Conservation (phyloP, 2,329 filamentous ascomycete genomes). For the Mycosphaerella sp. region DNA sequence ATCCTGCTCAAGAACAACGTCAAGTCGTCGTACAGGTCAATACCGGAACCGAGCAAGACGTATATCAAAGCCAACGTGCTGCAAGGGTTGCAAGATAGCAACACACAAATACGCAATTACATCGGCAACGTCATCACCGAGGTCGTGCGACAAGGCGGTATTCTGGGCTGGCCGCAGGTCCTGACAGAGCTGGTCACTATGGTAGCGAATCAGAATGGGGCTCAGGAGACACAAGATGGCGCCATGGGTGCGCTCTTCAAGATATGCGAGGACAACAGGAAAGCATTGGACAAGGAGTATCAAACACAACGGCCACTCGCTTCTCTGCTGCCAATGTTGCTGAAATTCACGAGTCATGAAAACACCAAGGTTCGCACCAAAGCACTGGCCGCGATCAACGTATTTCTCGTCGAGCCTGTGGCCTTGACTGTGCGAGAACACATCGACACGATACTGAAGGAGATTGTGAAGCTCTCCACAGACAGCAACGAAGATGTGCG, state of each 20-base stretch:
- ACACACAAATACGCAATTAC: conserved; percentile 76
- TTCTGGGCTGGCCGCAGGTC: conserved; percentile 86
- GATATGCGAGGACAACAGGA: conserved; percentile 94
- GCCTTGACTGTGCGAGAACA: conserved; percentile 68
- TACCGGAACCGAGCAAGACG: conserved; percentile 64
- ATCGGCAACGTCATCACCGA: conserved; percentile 94
- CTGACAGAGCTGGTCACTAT: conserved; percentile 75
- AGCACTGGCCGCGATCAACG: conserved; percentile 79
- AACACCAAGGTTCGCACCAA: conserved; percentile 71
- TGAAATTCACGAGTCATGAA: conserved; percentile 74
- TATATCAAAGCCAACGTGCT: conserved; percentile 77
- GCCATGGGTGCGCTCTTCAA: conserved; percentile 90
- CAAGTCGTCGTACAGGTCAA: conserved; percentile 65
- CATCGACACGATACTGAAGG: conserved; percentile 73
- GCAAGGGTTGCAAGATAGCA: conserved; percentile 72
- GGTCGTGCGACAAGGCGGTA: conserved; percentile 73
- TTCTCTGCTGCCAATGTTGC: conserved; percentile 82
- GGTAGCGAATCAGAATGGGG: conserved; percentile 65
- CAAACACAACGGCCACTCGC: conserved; percentile 81
- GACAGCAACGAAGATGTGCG: conserved; percentile 78
- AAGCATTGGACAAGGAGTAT: conserved; percentile 78
- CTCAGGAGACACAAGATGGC: conserved; percentile 75
- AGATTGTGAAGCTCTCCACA: conserved; percentile 72
- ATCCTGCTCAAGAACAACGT: conserved; percentile 97
- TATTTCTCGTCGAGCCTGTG: conserved; percentile 76